Evolutionary conservation across 805 yeast genomes (phyloP), one percentile per base, ranked within the genome.

Genomic region (Spencermartinsiella europaea): DNA sequence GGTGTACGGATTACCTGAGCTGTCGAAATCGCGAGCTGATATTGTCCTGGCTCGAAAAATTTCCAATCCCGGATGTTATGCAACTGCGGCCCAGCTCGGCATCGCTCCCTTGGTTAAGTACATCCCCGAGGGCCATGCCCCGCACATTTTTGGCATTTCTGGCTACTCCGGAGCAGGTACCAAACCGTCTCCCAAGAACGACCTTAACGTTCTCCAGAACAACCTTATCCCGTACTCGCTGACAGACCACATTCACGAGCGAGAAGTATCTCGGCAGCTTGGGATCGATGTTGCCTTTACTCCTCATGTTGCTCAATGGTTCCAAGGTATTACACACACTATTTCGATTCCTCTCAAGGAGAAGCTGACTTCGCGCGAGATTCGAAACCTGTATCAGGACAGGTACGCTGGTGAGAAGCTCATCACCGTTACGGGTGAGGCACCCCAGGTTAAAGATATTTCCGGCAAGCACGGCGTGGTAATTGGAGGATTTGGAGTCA

Each of bases 91-190:
- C 12, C 98, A 93, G 72, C 69, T 89, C 21, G 90, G 95, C 12
- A 82, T 93, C 63, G 81, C 91, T 40, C 99, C 99, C 31, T 72
- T 93, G 58, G 68, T 76, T n/a, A 62, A 60, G 20, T 79, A 81
- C 41, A 77, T 77, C 60, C 72, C 81, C 35, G 51, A 51, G 21
- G 68, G 71, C 12, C 93, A 93, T 31, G 72, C 75, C 22, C 98
- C 99, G 43, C 72, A 88, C 2, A 75, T 91, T 10, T 93, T 93
- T 64, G 99, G 99, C 62, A 93, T 93, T 28, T 87, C 96, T 41
- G 99, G 99, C 42, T 93, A 91, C 66, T 93, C 99, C 10, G 99
- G 99, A 49, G 99, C 99, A 8, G 99, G 99, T 55, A 90, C 99
- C 34, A 93, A 95, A 70, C 99, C 99, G 48, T 86, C 96, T 12